Conservation (phyloP, 1,284 basidiomycete genomes). For the Malassezia equina region DNA sequence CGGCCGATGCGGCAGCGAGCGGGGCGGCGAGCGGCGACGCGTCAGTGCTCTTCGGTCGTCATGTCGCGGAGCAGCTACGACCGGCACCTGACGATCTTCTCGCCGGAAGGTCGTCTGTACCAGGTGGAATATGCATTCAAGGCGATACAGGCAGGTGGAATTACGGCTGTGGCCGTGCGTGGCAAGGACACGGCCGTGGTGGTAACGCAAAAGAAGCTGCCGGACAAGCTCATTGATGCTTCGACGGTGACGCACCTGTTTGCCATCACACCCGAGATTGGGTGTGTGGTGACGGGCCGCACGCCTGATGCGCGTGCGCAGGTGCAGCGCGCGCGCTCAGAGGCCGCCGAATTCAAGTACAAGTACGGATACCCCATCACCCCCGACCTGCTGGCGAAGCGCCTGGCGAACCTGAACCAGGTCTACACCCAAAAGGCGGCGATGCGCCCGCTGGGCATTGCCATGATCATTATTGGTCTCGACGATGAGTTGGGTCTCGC, state of each 20-base stretch:
- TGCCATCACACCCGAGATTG: conserved; percentile 89
- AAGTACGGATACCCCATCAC: conserved; percentile 95
- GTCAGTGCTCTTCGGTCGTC: conserved; percentile 7
- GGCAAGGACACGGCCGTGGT: conserved; percentile 91
- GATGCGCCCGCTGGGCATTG: conserved; percentile 92
- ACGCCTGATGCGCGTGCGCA: conserved; percentile 89
- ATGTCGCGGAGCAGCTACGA: conserved; percentile 47
- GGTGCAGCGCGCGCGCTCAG: conserved; percentile 72
- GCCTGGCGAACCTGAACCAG: conserved; percentile 97
- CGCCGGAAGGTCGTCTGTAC: conserved; percentile 45
- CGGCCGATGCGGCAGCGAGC: background rate
- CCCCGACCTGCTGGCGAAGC: conserved; percentile 80
- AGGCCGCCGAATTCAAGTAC: conserved; percentile 90
- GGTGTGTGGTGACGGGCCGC: conserved; percentile 92
- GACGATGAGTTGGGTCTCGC: conserved; percentile 62
- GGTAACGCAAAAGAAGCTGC: conserved; percentile 92
- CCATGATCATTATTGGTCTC: conserved; percentile 89
- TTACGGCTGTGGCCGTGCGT: conserved; percentile 82
- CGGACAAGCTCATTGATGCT: conserved; percentile 97
- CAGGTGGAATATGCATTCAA: conserved; percentile 80
- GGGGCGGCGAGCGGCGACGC: conserved; percentile 3
- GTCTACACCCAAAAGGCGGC: conserved; percentile 95
- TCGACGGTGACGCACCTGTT: conserved; percentile 90
- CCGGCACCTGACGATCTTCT: conserved; percentile 47
- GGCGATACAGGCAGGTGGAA: conserved; percentile 89